Evolutionary conservation across 306 rosid species (phyloP).

Genomic region (Dalbergia cochinchinensis): DNA sequence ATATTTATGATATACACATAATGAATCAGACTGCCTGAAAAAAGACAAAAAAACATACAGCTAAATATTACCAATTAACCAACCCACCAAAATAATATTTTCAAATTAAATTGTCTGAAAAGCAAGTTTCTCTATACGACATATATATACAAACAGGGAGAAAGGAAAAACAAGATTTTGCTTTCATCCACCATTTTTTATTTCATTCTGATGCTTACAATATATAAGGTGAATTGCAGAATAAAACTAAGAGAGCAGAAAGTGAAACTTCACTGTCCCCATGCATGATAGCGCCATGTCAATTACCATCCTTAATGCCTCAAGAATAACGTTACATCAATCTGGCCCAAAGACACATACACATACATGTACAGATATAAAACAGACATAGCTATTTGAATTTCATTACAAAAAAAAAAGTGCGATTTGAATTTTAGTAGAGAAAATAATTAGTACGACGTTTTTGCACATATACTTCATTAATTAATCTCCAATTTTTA

Average conservation of each 20-base stretch:
- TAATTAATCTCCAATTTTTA: too few relatives aligned
- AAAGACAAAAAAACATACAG: background rate
- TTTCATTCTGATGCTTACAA: conserved; percentile 12
- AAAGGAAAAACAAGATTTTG: conserved; percentile 18
- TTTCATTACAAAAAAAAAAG: background rate
- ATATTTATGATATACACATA: too few relatives aligned
- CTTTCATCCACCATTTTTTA: background rate
- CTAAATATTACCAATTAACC: background rate
- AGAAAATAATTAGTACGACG: too few relatives aligned
- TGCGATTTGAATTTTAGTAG: too few relatives aligned
- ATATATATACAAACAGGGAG: background rate
- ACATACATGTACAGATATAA: background rate
- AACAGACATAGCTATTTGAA: background rate
- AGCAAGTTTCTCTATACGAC: too few relatives aligned
- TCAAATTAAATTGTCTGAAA: background rate
- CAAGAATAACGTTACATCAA: conserved; percentile 48
- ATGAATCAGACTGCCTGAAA: too few relatives aligned
- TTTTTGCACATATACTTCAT: background rate
- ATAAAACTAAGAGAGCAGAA: conserved; percentile 45
- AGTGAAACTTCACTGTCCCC: conserved; percentile 45
- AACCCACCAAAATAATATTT: background rate
- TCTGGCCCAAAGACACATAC: conserved; percentile 11
- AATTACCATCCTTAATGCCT: conserved; percentile 42
- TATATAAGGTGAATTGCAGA: conserved; percentile 1
- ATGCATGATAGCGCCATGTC: conserved; percentile 40